Base-by-base conservation (phyloP, 108 stramenopile species). In the Nitzschia putrida region DNA sequence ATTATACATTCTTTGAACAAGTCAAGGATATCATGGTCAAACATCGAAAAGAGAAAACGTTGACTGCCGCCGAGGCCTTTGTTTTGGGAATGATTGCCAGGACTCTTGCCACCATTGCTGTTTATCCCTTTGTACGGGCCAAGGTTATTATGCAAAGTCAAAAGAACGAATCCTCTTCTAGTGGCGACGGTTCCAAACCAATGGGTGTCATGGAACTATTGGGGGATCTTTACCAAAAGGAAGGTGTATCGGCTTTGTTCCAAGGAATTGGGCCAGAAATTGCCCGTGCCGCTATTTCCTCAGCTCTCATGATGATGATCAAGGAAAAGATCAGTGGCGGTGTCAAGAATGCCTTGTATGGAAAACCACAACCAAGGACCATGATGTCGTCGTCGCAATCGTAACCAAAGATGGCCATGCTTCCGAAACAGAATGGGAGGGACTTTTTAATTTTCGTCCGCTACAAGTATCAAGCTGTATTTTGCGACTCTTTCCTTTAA, bases 1-100 rank as follows among this genome's bases (percentile, higher is more conserved):
- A 96, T 55, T 95, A 96, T 67, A 92, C 96, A 6, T 80, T 95
- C n/a, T 96, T 91, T 77, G 93, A 96, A 63, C 89, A 93, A 61
- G 82, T 96, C 50, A 92, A 92, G 67, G 57, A 58, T 12, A 58
- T 73, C 22, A 40, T 85, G 40, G 56, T 83, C 18, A 68, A 72
- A 23, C 64, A 67, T 38, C 77, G 73, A 41, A 72, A 63, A 54
- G 45, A 64, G 26, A 72, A 83, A 22, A 69, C 74, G 10, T 72
- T 90, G 20, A 59, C 64, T 18, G 86, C 89, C 8, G 72, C 72
- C 3, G 88, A 96, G 73, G 93, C 93, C n/a, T 96, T 96, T 80
- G 68, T 91, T 13, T 76, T 96, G 40, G 95, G 95, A 9, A 93
- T 94, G 85, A 60, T 96, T 20, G 90, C 95, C 10, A 85, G 93